These are phyloP conservation scores for Polychaeton citri DNA, from an alignment of 2,329 filamentous ascomycete genomes.

Conservation along the genomic window DNA sequence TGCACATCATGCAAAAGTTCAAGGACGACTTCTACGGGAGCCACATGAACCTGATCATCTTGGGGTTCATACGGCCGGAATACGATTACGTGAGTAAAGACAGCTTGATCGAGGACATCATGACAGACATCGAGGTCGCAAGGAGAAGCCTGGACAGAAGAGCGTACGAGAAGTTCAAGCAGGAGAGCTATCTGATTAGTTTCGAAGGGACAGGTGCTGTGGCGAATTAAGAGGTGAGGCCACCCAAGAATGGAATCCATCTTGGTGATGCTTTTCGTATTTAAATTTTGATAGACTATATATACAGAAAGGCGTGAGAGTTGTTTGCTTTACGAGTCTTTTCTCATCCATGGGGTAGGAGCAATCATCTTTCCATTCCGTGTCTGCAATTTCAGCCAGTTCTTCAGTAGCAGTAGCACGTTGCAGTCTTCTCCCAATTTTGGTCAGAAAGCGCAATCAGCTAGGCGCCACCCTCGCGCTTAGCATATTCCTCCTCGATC, in stretches of 20 bases:
- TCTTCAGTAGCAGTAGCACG: no score
- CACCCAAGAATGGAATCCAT: no score
- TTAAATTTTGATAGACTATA: no score
- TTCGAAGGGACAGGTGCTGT: conserved; percentile 19
- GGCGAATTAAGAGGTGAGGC: conserved; percentile 10
- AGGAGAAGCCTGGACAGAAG: conserved; percentile 55
- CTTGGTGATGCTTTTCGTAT: no score
- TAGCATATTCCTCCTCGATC: conserved; percentile 20
- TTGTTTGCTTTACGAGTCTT: no score
- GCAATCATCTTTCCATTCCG: no score
- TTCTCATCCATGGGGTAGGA: no score
- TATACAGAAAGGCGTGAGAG: no score
- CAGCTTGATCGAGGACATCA: conserved; percentile 76
- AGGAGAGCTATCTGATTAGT: conserved; percentile 27
- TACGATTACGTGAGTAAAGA: conserved; percentile 77
- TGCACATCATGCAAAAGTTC: conserved; percentile 60
- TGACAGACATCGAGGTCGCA: conserved; percentile 75
- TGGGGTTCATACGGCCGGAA: conserved; percentile 83
- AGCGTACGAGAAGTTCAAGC: conserved; percentile 43
- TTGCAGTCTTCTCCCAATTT: no score
- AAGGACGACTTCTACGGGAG: conserved; percentile 70
- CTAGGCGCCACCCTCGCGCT: conserved; percentile 20
- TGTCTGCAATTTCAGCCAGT: no score
- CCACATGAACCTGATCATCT: conserved; percentile 63
- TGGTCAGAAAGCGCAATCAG: no score